phyloP scores from a whole-genome alignment of 2,329 filamentous ascomycete species.

The Fusarium sp. region DNA sequence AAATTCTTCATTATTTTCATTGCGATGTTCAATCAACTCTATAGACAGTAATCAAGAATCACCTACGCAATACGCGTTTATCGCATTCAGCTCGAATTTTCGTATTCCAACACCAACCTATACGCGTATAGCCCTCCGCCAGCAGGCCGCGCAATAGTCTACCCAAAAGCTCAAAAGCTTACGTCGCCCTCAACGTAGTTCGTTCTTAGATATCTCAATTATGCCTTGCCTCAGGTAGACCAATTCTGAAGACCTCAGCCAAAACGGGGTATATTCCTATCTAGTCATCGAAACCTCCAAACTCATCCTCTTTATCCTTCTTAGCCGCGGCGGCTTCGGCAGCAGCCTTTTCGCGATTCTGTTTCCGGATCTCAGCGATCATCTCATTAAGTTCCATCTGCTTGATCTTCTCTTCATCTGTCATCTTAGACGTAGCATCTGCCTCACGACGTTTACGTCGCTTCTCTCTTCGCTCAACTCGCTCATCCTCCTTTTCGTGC shows the following conservation, averaged over 20 bases:
- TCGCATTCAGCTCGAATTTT: slow-evolving; percentile 30
- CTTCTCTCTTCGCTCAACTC: slow-evolving; percentile 71
- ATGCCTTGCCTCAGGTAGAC: slow-evolving; percentile 1
- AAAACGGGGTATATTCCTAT: slow-evolving; percentile 44
- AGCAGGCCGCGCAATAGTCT: neutral
- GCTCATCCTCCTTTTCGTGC: slow-evolving; percentile 71
- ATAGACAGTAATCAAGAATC: neutral
- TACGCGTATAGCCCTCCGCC: slow-evolving; percentile 31
- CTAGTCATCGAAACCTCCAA: slow-evolving; percentile 68
- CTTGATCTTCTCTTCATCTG: slow-evolving; percentile 74
- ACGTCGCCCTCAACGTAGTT: neutral
- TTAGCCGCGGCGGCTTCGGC: slow-evolving; percentile 42
- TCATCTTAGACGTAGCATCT: slow-evolving; percentile 72
- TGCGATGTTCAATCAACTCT: rapidly evolving
- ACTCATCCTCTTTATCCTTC: slow-evolving; percentile 61
- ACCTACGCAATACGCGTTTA: slow-evolving; percentile 29
- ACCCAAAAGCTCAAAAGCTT: neutral
- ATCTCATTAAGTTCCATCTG: slow-evolving; percentile 72
- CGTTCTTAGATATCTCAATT: neutral
- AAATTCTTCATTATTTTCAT: no score
- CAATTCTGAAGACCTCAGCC: neutral
- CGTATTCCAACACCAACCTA: slow-evolving; percentile 15
- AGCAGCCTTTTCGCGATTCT: slow-evolving; percentile 61
- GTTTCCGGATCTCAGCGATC: slow-evolving; percentile 70
- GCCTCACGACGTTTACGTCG: slow-evolving; percentile 72